Percentiles rank a stretch among this genome's conserved stretches.
These are phyloP conservation scores for Hirsutella thompsonii DNA, from an alignment of 2,329 filamentous ascomycete genomes.

Conservation along the genomic window DNA sequence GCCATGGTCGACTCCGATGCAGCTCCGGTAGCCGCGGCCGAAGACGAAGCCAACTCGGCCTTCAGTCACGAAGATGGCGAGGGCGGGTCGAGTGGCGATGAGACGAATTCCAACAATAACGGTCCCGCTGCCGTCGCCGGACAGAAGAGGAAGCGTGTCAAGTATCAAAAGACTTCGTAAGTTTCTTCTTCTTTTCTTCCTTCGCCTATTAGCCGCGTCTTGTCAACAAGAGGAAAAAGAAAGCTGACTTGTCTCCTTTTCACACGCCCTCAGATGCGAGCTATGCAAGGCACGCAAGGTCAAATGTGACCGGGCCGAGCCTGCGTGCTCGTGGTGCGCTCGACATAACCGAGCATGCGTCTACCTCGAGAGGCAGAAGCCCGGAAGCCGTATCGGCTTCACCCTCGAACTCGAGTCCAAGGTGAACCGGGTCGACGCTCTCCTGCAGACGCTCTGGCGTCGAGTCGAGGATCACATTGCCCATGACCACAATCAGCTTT, in stretches of 20 bases:
- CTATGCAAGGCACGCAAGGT: slow-evolving; percentile 32
- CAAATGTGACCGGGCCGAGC: slow-evolving; percentile 39
- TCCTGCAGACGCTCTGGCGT: slow-evolving; percentile 27
- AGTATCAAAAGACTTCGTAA: slow-evolving; percentile 30
- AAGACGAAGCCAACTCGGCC: slow-evolving; percentile 22
- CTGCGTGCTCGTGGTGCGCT: slow-evolving; percentile 58
- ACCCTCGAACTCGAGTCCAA: slow-evolving; percentile 46
- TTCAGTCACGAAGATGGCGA: slow-evolving; percentile 23
- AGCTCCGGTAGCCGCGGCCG: slow-evolving; percentile 14
- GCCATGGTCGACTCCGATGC: slow-evolving; percentile 7
- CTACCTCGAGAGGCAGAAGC: slow-evolving; percentile 60
- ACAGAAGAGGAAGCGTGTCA: slow-evolving; percentile 26
- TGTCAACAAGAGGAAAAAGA: neutral
- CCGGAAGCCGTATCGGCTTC: slow-evolving; percentile 49
- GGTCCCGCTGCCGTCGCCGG: slow-evolving; percentile 11
- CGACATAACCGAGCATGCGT: slow-evolving; percentile 54
- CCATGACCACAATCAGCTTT: slow-evolving; percentile 14
- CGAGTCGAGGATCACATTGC: slow-evolving; percentile 29
- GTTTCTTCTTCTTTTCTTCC: slow-evolving; percentile 6
- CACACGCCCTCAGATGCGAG: slow-evolving; percentile 29
- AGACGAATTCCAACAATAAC: slow-evolving; percentile 14
- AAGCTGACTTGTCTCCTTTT: neutral
- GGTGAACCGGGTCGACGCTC: slow-evolving; percentile 37
- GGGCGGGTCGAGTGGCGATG: slow-evolving; percentile 23
- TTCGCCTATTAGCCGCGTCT: neutral